Evolutionary conservation across 1,139 yeast genomes (phyloP), one percentile per base, ranked within the genome.

Genomic region (Yamadazyma jaroonii): DNA sequence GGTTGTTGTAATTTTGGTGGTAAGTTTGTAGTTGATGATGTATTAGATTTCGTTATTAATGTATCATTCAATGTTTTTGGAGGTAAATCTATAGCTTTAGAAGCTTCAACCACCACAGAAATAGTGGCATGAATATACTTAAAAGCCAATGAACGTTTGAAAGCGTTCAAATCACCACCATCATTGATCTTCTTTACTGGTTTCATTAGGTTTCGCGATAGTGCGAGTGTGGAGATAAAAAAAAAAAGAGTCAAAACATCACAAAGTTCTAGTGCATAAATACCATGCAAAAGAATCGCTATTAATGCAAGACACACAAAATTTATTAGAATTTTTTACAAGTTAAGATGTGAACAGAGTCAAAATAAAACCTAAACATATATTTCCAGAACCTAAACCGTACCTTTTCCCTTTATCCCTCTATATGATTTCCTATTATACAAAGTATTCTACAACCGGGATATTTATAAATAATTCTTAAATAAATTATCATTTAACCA

Each of bases 401-500:
- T 17, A 20, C 25, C 25, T 30, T 20, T 25, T 10, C 13, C 28
- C n/a, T n/a, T 6, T 25, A 25, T 25, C 28, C 28, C 17, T 14
- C 14, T 27, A 13, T 27, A 27, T 15, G 21, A 28, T 21, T 12
- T 12, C 32, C 32, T 20, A 22, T 12, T 30, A 10, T 30, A 21
- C 32, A 22, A 7, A 12, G n/a, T n/a, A n/a, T n/a, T n/a, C n/a
- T n/a, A n/a, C n/a, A 17, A 6, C 20, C 6, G 20, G 20, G 20
- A 17, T 17, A 13, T 27, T n/a, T 33, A 47, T 30, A 62, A 55
- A 55, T 60, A 81, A 57, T 75, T 71, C 41, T 63, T 67, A 61
- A 90, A 88, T 60, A 81, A 79, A 31, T 70, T 69, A 61, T 90
- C 96, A 23, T 86, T 77, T 46, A 92, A 77, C 97, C 97, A 92